phyloP scores from a whole-genome alignment of 2,329 filamentous ascomycete species.

The Phaeosphaeriaceae sp. region DNA sequence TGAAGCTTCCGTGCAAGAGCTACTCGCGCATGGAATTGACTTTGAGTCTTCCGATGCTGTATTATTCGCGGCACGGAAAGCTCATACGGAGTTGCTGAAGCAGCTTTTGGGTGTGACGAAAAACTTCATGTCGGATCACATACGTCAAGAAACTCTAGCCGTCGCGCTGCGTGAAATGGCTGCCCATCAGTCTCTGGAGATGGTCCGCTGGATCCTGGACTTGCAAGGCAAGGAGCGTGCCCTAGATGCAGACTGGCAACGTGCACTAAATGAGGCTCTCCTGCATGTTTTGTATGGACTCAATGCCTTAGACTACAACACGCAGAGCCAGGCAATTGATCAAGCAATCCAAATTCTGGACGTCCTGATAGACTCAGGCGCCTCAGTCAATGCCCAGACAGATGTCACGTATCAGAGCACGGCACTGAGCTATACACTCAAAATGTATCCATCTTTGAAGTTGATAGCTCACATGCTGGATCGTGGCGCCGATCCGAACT shows the following conservation, averaged over 20 bases:
- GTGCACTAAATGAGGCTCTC: slow-evolving; percentile 1
- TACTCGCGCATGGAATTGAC: slow-evolving; percentile 5
- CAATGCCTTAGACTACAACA: not conserved
- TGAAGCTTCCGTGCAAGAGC: slow-evolving; percentile 6
- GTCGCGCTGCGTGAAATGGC: slow-evolving; percentile 2
- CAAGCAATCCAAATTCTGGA: slow-evolving; percentile 7
- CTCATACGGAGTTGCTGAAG: slow-evolving; percentile 5
- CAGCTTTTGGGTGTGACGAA: slow-evolving; percentile 4
- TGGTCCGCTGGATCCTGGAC: slow-evolving; percentile 4
- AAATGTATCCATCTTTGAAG: not conserved
- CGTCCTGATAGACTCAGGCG: slow-evolving; percentile 7
- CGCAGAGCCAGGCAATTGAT: slow-evolving; percentile 3
- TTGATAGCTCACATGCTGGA: slow-evolving; percentile 3
- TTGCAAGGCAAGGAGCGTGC: slow-evolving; percentile 3
- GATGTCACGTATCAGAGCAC: not conserved
- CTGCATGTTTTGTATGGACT: slow-evolving; percentile 4
- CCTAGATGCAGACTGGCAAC: slow-evolving; percentile 4
- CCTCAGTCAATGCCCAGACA: slow-evolving; percentile 4
- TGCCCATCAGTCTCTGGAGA: slow-evolving; percentile 1
- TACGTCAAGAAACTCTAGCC: slow-evolving; percentile 1
- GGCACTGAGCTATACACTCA: slow-evolving; percentile 3
- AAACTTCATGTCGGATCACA: slow-evolving; percentile 2
- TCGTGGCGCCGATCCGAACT: slow-evolving; percentile 6
- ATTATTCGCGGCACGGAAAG: slow-evolving; percentile 5
- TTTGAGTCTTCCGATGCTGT: slow-evolving; percentile 6